Conservation (phyloP, 768 basidiomycete genomes). For the Cyathus striatus region DNA sequence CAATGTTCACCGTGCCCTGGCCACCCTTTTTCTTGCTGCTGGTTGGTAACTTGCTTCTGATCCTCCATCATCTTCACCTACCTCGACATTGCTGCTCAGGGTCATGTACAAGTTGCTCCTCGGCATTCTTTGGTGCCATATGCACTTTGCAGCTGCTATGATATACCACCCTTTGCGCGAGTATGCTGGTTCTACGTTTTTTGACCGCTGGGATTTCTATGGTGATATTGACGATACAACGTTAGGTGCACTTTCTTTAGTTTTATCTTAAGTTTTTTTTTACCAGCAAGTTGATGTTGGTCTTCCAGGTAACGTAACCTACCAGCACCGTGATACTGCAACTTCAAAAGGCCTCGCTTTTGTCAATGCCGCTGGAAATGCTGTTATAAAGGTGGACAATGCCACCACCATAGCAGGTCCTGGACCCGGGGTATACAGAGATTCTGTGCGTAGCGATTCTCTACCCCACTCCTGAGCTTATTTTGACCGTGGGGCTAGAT, state of each 20-base stretch:
- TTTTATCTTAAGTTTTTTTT: not conserved
- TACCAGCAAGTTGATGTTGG: not conserved
- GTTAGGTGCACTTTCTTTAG: constrained; percentile 14
- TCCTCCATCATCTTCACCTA: no score
- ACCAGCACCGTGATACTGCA: constrained; percentile 37
- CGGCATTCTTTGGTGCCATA: not conserved
- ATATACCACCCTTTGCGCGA: constrained; percentile 32
- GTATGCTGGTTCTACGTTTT: constrained; percentile 42
- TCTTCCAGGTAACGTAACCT: constrained; percentile 44
- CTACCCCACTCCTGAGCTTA: no score
- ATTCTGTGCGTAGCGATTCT: constrained; percentile 38
- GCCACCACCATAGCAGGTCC: constrained; percentile 42
- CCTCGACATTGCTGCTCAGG: no score
- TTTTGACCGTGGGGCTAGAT: constrained; percentile 20
- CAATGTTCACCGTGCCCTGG: no score
- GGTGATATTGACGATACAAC: constrained; percentile 41
- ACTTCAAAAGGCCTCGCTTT: constrained; percentile 39
- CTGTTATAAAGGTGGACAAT: constrained; percentile 73
- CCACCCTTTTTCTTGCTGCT: no score
- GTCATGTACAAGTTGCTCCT: not conserved
- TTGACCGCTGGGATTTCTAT: constrained; percentile 47
- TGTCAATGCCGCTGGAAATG: constrained; percentile 50
- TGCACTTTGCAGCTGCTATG: not conserved
- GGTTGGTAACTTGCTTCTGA: no score
- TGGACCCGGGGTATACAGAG: constrained; percentile 32